A percentile compares a stretch with the other conserved stretches of the same genome.
Evolutionary conservation across 225 moss, liverwort and hornwort genomes (phyloP).

Genomic region (Marchantia paleacea): DNA sequence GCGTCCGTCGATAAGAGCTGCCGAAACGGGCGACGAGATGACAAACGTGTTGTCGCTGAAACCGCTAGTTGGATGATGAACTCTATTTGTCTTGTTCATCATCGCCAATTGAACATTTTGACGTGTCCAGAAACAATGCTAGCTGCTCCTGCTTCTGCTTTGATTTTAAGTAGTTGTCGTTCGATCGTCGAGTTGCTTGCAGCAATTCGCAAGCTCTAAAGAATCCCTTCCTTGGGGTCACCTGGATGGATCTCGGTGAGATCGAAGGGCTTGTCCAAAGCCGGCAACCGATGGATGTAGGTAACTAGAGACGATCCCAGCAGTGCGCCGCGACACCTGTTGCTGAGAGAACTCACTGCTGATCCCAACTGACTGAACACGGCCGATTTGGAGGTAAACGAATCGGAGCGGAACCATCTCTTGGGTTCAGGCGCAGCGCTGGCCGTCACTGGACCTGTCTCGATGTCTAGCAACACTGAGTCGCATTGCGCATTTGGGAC

Average conservation of each 20-base stretch:
- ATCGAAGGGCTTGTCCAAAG: conserved; percentile 45
- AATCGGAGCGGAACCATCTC: conserved; percentile 32
- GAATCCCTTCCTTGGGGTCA: conserved; percentile 22
- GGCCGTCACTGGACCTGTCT: conserved; percentile 23
- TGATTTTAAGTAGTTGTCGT: not conserved
- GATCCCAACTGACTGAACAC: conserved; percentile 38
- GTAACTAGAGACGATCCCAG: conserved; percentile 28
- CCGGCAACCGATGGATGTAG: conserved; percentile 40
- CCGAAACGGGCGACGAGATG: not conserved
- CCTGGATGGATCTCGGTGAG: conserved; percentile 33
- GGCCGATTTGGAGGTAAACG: conserved; percentile 33
- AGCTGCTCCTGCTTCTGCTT: not conserved
- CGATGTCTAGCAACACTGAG: conserved; percentile 41
- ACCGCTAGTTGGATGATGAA: not conserved
- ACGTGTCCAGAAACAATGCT: not conserved
- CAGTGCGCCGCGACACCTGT: conserved; percentile 32
- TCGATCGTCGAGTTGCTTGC: conserved; percentile 16
- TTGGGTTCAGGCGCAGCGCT: not conserved
- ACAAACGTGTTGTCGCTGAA: conserved; percentile 14
- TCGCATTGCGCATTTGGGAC: conserved; percentile 9
- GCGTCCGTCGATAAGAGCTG: conserved; percentile 1
- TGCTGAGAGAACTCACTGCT: conserved; percentile 41
- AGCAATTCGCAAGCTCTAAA: not conserved
- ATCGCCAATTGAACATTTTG: conserved; percentile 5
- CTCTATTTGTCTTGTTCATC: not conserved